Evolutionary conservation across 352 stramenopile genomes (phyloP), one percentile per base, ranked within the genome.

Genomic region (Pythium volutum): DNA sequence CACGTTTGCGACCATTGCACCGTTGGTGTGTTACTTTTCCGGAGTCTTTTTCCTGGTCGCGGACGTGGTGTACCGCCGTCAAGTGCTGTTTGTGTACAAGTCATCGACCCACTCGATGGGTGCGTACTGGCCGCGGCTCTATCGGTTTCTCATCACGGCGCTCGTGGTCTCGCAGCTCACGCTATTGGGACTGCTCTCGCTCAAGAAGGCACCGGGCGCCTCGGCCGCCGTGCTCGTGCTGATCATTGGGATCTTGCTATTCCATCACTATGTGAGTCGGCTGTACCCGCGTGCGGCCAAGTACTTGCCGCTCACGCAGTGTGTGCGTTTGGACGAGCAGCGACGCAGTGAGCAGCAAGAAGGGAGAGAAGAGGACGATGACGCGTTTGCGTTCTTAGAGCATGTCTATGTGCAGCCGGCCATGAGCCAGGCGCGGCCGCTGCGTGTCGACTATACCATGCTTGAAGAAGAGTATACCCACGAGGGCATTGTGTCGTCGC

Each of bases 1-100:
- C 31, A 91, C 81, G n/a, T 93, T 93, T 41, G 73, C 80, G 42
- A 71, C 82, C 10, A 93, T 93, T 33, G 81, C 84, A 16, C 84
- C 84, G 39, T 69, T 93, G 27, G 75, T 89, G 29, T 89, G 81
- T 49, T 91, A 89, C 58, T 90, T 93, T 55, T 83, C 75, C 0
- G 78, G 70, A 43, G 76, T 75, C n/a, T 93, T 79, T 66, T 93
- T 93, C 55, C 48, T 88, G 9, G 29, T 81, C 33, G 79, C 80
- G 4, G 82, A 93, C 49, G 49, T 85, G 20, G 70, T 91, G 4
- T 93, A 91, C 43, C 80, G 81, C 3, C 80, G 78, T 22, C 79
- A 91, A 45, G 70, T 89, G 22, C 43, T 93, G 25, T 87, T 67
- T 45, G 81, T 93, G n/a, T 91, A 91, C 68, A 73, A 77, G 31